phyloP scores from a whole-genome alignment of 768 basidiomycete species.

The Grammothele lineata region DNA sequence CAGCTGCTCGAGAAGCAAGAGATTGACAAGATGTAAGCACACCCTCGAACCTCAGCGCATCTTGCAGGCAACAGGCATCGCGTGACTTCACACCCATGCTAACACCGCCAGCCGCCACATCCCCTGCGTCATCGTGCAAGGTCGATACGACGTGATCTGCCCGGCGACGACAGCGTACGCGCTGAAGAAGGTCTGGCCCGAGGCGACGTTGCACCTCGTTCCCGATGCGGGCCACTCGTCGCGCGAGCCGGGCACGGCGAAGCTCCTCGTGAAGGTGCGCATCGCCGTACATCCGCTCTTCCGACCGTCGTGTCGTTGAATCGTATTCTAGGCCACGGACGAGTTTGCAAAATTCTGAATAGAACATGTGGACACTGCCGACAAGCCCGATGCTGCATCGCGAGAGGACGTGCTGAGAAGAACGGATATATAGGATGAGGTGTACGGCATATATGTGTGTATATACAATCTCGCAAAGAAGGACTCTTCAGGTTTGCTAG shows the following conservation, averaged over 20 bases:
- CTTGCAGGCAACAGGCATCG: too few species aligned
- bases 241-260: slow-evolving; percentile 65
- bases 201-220: slow-evolving; percentile 69
- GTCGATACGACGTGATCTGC: slow-evolving; percentile 87
- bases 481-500: too few species aligned
- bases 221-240: slow-evolving; percentile 88
- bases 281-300: neutral
- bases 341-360: slow-evolving; percentile 38
- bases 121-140: slow-evolving; percentile 77
- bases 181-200: slow-evolving; percentile 82
- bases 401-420: too few species aligned
- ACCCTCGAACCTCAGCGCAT: neutral
- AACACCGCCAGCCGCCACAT: slow-evolving; percentile 66
- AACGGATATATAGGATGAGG: too few species aligned
- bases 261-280: slow-evolving; percentile 65
- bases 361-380: neutral
- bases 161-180: slow-evolving; percentile 79
- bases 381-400: too few species aligned
- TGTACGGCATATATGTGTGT: too few species aligned
- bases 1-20: slow-evolving; percentile 80
- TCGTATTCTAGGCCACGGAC: slow-evolving; percentile 35
- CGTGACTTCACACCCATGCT: neutral
- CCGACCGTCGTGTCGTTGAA: slow-evolving; percentile 1
- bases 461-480: too few species aligned
- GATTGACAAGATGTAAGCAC: slow-evolving; percentile 87